Percentiles rank a stretch among this genome's conserved stretches.
Evolutionary conservation across 2,329 filamentous ascomycete species (phyloP).

Genomic region (Penicillium sp.): DNA sequence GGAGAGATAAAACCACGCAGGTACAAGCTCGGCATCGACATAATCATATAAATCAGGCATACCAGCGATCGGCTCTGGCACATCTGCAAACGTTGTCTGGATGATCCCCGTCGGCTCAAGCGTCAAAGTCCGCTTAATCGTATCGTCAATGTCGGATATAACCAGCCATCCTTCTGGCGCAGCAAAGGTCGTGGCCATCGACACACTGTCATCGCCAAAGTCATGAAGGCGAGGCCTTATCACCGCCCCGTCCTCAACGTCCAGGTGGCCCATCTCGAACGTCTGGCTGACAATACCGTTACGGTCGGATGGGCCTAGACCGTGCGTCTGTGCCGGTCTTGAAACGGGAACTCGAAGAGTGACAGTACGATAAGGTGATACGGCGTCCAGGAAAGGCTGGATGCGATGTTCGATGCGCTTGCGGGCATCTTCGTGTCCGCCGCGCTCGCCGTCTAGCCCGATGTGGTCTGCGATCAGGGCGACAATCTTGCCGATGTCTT

Average conservation of each 20-base stretch:
- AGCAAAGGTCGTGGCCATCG: conserved; percentile 73
- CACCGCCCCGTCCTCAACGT: conserved; percentile 51
- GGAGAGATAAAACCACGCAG: conserved; percentile 89
- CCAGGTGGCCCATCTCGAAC: conserved; percentile 52
- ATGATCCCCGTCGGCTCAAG: conserved; percentile 78
- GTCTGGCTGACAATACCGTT: conserved; percentile 72
- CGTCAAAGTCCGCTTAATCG: conserved; percentile 88
- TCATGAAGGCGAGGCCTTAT: conserved; percentile 38
- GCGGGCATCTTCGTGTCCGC: conserved; percentile 54
- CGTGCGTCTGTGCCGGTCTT: conserved; percentile 44
- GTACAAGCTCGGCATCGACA: conserved; percentile 59
- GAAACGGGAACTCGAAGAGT: conserved; percentile 63
- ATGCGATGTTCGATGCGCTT: conserved; percentile 60
- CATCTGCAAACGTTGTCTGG: conserved; percentile 77
- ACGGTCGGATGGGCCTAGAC: conserved; percentile 68
- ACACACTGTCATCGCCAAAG: conserved; percentile 41
- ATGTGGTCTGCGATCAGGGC: conserved; percentile 69
- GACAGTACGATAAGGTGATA: conserved; percentile 70
- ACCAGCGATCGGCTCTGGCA: conserved; percentile 68
- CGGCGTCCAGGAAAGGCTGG: conserved; percentile 73
- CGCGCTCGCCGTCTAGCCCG: conserved; percentile 61
- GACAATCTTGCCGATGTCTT: conserved; percentile 67
- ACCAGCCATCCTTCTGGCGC: conserved; percentile 79
- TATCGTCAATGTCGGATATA: conserved; percentile 91
- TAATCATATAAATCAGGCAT: conserved; percentile 83